A percentile compares a stretch with the other conserved stretches of the same genome.
Conservation (phyloP, 495 filamentous ascomycete genomes). For the Penicillium macrosclerotiorum region DNA sequence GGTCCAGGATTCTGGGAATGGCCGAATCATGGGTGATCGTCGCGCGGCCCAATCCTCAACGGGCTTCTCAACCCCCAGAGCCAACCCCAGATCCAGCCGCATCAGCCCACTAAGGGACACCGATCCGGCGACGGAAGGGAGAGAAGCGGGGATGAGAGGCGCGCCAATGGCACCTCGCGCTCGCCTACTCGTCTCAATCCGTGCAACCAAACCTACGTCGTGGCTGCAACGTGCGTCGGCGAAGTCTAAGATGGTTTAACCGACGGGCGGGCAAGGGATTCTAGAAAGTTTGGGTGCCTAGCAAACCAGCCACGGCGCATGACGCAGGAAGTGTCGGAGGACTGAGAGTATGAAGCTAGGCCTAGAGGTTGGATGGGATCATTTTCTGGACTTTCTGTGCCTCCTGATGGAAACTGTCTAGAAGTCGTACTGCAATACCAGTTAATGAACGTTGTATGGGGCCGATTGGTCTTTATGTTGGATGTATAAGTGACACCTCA, state of each 20-base stretch:
- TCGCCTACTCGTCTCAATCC: conserved; percentile 12
- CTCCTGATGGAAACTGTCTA: too few species aligned
- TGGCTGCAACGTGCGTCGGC: conserved; percentile 25
- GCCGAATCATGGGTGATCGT: conserved; percentile 6
- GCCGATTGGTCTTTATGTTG: too few species aligned
- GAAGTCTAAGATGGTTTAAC: conserved; percentile 2
- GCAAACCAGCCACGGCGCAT: too few species aligned
- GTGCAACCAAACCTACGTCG: conserved; percentile 24
- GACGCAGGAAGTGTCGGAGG: too few species aligned
- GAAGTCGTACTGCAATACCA: too few species aligned
- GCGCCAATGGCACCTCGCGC: conserved; percentile 9
- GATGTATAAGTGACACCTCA: too few species aligned
- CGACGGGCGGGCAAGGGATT: conserved; percentile 12
- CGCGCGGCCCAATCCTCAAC: neutral
- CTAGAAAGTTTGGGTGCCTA: conserved; percentile 19
- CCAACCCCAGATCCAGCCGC: conserved; percentile 19
- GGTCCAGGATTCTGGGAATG: neutral
- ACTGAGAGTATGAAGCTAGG: too few species aligned
- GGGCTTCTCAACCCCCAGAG: conserved; percentile 9
- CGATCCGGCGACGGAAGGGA: conserved; percentile 10
- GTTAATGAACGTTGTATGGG: too few species aligned
- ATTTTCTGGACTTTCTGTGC: too few species aligned
- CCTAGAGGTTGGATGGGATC: too few species aligned
- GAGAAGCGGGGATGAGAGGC: too few species aligned
- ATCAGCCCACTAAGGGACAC: conserved; percentile 15